phyloP scores from a whole-genome alignment of 1,139 yeast genomes.

The Magnusiomyces clavatus region DNA sequence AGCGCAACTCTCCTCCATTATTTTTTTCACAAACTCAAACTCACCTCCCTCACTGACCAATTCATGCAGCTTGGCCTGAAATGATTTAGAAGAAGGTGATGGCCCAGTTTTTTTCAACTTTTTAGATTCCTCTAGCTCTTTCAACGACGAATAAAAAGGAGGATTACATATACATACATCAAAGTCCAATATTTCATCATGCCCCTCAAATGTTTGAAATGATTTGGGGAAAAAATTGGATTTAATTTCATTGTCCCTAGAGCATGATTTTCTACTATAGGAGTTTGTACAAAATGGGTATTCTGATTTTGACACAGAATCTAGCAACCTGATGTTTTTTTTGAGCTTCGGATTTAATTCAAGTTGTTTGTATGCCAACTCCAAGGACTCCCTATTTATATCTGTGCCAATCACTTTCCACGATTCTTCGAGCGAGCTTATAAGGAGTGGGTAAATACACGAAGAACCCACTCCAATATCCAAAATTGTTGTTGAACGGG shows the following conservation, averaged over 20 bases:
- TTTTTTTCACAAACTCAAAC: neutral
- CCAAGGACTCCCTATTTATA: neutral
- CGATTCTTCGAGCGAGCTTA: neutral
- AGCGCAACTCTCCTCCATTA: neutral
- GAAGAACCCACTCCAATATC: slow-evolving; percentile 5
- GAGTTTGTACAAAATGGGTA: too few species aligned
- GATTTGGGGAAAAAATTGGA: too few species aligned
- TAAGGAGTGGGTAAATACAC: slow-evolving; percentile 2
- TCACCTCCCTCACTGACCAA: slow-evolving; percentile 1
- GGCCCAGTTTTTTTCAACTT: neutral
- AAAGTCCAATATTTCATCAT: neutral
- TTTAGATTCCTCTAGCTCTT: neutral
- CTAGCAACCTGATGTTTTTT: neutral
- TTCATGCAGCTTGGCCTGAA: neutral
- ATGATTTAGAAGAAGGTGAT: neutral
- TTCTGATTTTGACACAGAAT: neutral
- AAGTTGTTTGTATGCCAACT: neutral
- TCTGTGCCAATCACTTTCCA: slow-evolving; percentile 3
- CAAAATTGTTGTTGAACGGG: neutral
- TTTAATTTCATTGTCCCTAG: too few species aligned
- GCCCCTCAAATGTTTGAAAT: too few species aligned
- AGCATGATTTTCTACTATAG: too few species aligned
- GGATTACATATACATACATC: slow-evolving; percentile 4
- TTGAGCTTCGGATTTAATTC: neutral
- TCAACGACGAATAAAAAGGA: neutral